Evolutionary conservation across 2,329 filamentous ascomycete species (phyloP), one percentile per base, ranked within the genome.

Genomic region (Xylariaceae sp.): DNA sequence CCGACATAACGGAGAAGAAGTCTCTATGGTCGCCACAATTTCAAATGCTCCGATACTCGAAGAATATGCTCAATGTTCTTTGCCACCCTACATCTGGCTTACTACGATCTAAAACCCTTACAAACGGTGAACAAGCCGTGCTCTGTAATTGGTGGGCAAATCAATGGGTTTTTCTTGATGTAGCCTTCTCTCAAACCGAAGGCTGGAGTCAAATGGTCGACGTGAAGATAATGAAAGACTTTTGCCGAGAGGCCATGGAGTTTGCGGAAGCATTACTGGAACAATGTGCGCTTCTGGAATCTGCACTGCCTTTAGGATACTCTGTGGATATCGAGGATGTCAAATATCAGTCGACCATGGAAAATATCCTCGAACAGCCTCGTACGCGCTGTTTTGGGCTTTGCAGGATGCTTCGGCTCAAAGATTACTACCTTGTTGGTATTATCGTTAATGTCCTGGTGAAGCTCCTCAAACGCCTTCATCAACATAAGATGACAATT

Each of bases 191-290:
- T 34, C 82, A 85, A 49, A 94, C 91, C 3, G 90, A 95, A 61
- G 71, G 72, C 10, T 98, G 93, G 93, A 89, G 88, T 53, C 72
- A 80, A 12, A 77, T 77, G 4, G 81, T 88, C 47, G 84, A 92
- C 40, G 93, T 89, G 62, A 68, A 74, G 17, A 74, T 80, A 43
- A 91, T 98, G 88, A 85, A 90, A 58, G 84, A 95, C 46, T 96
- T 97, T 59, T 96, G 91, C 62, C 84, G 93, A 54, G 89, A 95
- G 61, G 87, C 88, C 12, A 98, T 98, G 80, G 89, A 97, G 58
- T 87, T 95, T 60, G 91, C 92, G 1, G 88, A 95, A 60, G 77
- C 80, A 27, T 76, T 95, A 2, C 87, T 97, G 60, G 83, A 88
- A 33, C 84, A 95, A 56, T 93, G 94, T 63, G 84, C 83, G 40